phyloP scores from a whole-genome alignment of 306 rosid genomes.

The Trifolium pratense region DNA sequence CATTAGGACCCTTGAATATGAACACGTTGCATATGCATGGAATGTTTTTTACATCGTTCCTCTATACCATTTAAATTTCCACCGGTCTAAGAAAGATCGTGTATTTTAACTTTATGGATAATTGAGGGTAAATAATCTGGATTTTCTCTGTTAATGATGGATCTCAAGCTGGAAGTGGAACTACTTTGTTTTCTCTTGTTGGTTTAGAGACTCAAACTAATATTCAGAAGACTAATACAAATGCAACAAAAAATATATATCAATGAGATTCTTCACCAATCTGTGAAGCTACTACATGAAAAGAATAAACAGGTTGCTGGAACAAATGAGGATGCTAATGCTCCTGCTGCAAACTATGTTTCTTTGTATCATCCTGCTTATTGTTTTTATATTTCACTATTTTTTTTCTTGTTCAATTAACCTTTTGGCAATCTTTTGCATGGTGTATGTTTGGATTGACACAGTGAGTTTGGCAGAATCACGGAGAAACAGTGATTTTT shows the following conservation, averaged over 20 bases:
- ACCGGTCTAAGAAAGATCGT: background rate
- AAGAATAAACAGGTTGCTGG: constrained; percentile 60
- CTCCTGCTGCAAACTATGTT: constrained; percentile 87
- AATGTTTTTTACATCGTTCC: background rate
- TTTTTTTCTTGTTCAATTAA: background rate
- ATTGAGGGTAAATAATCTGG: background rate
- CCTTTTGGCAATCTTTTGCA: background rate
- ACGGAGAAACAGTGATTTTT: no score
- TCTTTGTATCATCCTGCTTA: background rate
- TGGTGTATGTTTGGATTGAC: background rate
- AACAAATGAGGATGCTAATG: constrained; percentile 56
- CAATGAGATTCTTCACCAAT: no score
- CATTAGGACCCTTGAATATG: background rate
- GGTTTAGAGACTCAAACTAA: no score
- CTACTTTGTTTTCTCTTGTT: no score
- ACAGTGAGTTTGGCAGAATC: no score
- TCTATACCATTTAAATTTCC: background rate
- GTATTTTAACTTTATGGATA: background rate
- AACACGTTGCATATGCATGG: background rate
- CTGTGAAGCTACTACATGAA: constrained; percentile 46
- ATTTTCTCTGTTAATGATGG: no score
- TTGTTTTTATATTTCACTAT: background rate
- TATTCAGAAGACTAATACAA: no score
- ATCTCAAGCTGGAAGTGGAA: no score
- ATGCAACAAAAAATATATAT: no score